Conservation (phyloP, 1,284 basidiomycete species). For the Schizophyllum commune region DNA sequence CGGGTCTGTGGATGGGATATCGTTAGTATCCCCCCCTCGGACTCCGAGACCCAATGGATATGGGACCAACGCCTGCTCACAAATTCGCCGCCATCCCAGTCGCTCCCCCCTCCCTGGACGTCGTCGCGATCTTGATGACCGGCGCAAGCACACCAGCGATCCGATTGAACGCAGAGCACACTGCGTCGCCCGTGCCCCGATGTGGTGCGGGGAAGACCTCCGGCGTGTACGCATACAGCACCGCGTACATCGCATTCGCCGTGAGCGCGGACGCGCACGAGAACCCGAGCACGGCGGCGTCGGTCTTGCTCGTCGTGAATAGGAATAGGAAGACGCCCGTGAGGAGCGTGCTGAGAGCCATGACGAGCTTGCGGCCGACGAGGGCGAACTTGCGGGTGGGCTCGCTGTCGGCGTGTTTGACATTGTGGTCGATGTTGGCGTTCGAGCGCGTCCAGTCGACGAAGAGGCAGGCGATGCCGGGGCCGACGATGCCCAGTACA, state of each 20-base stretch:
- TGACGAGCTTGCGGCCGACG: conserved; percentile 44
- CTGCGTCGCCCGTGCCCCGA: conserved; percentile 57
- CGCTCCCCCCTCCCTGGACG: conserved; percentile 19
- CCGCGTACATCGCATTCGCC: conserved; percentile 51
- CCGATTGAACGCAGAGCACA: conserved; percentile 46
- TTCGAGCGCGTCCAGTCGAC: conserved; percentile 38
- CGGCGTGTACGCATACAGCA: conserved; percentile 55
- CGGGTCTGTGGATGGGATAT: conserved; percentile 30
- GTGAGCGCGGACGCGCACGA: conserved; percentile 46
- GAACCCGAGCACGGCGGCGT: conserved; percentile 39
- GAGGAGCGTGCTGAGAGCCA: conserved; percentile 40
- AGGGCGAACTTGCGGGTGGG: conserved; percentile 13
- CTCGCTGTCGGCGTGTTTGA: background rate
- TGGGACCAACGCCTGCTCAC: background rate
- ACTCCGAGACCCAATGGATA: background rate
- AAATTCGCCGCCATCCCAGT: conserved; percentile 24
- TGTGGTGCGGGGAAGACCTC: conserved; percentile 58
- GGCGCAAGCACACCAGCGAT: conserved; percentile 50
- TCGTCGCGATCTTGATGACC: conserved; percentile 42
- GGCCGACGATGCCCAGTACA: conserved; percentile 48
- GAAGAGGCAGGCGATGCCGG: conserved; percentile 43
- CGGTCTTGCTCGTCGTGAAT: conserved; percentile 49
- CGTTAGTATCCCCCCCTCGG: no score
- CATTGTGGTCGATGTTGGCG: background rate
- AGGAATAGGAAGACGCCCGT: conserved; percentile 54